Evolutionary conservation across 441 rosid genomes (phyloP).

Genomic region (Gossypium lobatum): DNA sequence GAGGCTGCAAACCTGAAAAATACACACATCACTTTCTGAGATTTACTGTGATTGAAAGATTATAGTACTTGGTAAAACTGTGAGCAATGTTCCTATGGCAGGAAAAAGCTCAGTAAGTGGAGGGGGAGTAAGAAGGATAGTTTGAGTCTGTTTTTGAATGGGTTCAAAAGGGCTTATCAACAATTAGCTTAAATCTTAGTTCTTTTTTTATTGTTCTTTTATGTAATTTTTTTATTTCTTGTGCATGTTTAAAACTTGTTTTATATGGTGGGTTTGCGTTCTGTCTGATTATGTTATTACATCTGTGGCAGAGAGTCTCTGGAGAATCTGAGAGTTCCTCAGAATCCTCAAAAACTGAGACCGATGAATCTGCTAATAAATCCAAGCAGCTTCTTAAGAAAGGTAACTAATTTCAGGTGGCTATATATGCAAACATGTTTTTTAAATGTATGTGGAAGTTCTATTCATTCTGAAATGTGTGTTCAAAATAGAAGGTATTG

Average conservation of each 20-base stretch:
- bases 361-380: constrained; percentile 40
- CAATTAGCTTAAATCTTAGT: background rate
- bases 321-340: constrained; percentile 50
- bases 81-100: background rate
- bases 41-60: background rate
- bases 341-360: constrained; percentile 46
- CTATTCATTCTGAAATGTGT: background rate
- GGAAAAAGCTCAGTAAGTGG: background rate
- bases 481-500: background rate
- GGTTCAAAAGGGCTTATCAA: background rate
- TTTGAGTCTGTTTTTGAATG: background rate
- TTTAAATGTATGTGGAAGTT: background rate
- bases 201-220: background rate
- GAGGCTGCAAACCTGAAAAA: background rate
- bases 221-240: background rate
- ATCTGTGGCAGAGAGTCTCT: constrained; percentile 35
- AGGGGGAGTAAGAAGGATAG: background rate
- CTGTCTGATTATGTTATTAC: constrained; percentile 20
- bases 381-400: constrained; percentile 51
- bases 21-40: background rate
- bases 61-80: background rate
- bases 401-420: constrained; percentile 41
- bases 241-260: background rate
- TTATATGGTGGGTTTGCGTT: constrained; percentile 10
- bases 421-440: background rate